Base-by-base conservation (phyloP, 2,329 filamentous ascomycete genomes). In the Aspergillus brasiliensis region DNA sequence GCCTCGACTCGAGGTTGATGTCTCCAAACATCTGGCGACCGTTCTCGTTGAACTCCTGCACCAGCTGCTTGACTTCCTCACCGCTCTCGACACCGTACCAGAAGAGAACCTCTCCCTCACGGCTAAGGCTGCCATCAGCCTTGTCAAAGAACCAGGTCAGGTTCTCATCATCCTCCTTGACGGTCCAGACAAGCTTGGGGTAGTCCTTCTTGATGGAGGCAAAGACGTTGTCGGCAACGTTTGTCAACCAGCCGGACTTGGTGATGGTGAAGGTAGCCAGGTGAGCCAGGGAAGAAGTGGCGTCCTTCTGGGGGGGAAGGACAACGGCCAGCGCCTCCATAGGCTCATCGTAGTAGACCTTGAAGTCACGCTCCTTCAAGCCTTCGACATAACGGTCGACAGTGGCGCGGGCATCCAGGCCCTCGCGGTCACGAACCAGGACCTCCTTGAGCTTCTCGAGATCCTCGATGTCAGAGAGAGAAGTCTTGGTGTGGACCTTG, bases 121-220 rank as follows among this genome's bases (percentile, higher is more conserved):
- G 87, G 63, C 90, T 91, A 69, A 97, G 85, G 77, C 91, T 97
- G 58, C 95, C 94, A 68, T 97, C 92, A 8, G 94, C 90, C 83
- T 97, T 97, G 78, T 97, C 93, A 68, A 96, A 96, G 83, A 98
- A 97, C 95, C 94, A 98, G 10, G 92, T 93, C 69, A 98, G 82
- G 76, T 98, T 97, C 84, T 98, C 94, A 70, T 98, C 93, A 67
- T 96, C 90, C 72, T 93, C 90, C 80, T 91, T 94, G 62, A 97
- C 94, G n/a, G 92, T 96, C 94, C 93, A 99, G 65, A 92, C 90
- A 65, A 98, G 84, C 79, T 90, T 92, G 57, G 92, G 88, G 76
- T 93, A 90, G 73, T 97, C 94, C 78, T 96, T 96, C 83, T 94
- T 96, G 75, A 98, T 91, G 63, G 91, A 90, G 65, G 90, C 87